Base-by-base conservation (phyloP, 768 basidiomycete species). In the Suillus tomentosus region DNA sequence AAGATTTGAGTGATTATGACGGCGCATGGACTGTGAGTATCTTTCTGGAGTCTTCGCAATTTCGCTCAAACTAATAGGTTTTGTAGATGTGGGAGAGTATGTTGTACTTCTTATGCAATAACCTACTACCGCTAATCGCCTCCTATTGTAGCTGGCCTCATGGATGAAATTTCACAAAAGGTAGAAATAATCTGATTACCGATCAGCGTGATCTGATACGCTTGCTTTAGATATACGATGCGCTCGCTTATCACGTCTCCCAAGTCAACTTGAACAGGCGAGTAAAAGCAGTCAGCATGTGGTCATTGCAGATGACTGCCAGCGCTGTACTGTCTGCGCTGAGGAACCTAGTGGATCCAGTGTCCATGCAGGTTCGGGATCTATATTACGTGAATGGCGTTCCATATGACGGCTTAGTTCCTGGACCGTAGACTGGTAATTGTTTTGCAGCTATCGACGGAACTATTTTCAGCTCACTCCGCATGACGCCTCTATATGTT, bases 261-360 rank as follows among this genome's bases (percentile, higher is more conserved):
- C 93, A 95, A 69, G 89, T 87, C 31, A 94, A 95, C 72, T 88
- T 93, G 81, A 92, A 94, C 71, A 87, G 92, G 62, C 88, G 96
- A 15, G 86, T 97, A 73, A 92, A 89, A 77, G 92, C 89, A 3
- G 95, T 99, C 67, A 90, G 94, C 65, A 79, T 94, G 9, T 99
- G 97, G 97, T 95, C 92, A 71, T 81, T 99, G 27, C 95, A 97
- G 76, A 89, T 92, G 85, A 96, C 96, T 1, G 94, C 94, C 2
- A 89, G 87, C 62, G 90, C 91, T n/a, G 85, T 96, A 56, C 79
- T 98, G 65, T 84, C 87, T 55, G 88, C 94, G 7, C 78, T 98
- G 51, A 81, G 91, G 62, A 89, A 83, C 51, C 82, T 90, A 24
- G 85, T 94, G 59, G 91, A 96, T 75, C 95, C 92, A 40, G 70